Evolutionary conservation across 1,284 basidiomycete species (phyloP), one percentile per base, ranked within the genome.

Genomic region (Crocinoboletus sp.): DNA sequence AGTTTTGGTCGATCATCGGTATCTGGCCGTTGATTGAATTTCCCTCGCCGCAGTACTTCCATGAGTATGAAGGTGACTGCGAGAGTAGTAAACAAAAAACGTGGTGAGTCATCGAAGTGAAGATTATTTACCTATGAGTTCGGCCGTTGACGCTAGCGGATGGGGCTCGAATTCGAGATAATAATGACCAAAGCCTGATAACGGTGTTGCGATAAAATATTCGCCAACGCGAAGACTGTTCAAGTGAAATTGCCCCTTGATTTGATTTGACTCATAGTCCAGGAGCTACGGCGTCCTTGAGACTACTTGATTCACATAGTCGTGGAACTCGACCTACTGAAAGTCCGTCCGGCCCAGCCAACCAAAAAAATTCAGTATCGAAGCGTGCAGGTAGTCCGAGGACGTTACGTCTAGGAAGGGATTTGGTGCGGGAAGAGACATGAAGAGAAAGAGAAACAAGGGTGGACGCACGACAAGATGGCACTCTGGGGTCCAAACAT

Each of bases 21-120:
- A 45, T 69, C 74, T 8, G 70, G 66, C 27, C 69, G 69, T 13
- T 74, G 67, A 43, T 58, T 57, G 54, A 79, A 79, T 27, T 73
- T 71, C 25, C 75, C 72, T 41, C 76, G 67, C 20, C 77, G 73
- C 20, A 79, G 59, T 23, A 78, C 72, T 57, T 79, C 78, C 70
- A 79, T 73, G 57, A 79, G 70, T 28, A 80, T 62, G 57, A 78
- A 80, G 5, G 74, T 76, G 11, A 78, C 77, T 79, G 48, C 19
- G n/a, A 36, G 36, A 28, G 11, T 10, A 27, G 32, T 60, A 11
- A 33, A 51, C 35, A 36, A 38, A 20, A 11, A 31, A 3, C 15
- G 3, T 11, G 25, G 11, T 17, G n/a, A 28, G 19, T 28, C 12
- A 35, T 40, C 24, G 8, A 20, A 19, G 28, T 7, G 27, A 1